Conservation (phyloP, 768 basidiomycete species). For the Cyathus striatus region DNA sequence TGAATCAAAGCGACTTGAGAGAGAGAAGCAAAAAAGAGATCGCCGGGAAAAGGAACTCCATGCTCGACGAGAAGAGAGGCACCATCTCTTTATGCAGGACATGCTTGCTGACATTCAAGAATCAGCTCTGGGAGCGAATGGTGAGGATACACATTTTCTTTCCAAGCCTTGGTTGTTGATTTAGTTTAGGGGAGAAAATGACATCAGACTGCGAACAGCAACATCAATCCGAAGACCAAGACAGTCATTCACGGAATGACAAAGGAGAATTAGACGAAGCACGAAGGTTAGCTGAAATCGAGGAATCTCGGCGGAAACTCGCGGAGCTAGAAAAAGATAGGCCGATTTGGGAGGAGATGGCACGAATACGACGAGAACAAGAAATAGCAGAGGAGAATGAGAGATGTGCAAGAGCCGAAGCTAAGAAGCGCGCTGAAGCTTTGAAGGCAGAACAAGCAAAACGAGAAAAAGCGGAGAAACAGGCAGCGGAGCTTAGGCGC, state of each 20-base stretch:
- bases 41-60: slow-evolving; percentile 32
- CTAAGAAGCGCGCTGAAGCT: slow-evolving; percentile 23
- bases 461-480: slow-evolving; percentile 14
- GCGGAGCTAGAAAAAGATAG: slow-evolving; percentile 62
- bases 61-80: slow-evolving; percentile 29
- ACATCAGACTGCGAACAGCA: background rate
- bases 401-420: slow-evolving; percentile 26
- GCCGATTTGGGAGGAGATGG: slow-evolving; percentile 56
- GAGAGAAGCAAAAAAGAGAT: slow-evolving; percentile 36
- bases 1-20: slow-evolving; percentile 27
- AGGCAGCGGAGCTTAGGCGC: slow-evolving; percentile 18
- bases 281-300: slow-evolving; percentile 38
- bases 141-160: background rate
- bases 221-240: slow-evolving; percentile 8
- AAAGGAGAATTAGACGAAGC: slow-evolving; percentile 25
- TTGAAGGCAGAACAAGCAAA: slow-evolving; percentile 17
- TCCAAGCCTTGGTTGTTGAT: too few relatives aligned
- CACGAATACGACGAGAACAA: slow-evolving; percentile 35
- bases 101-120: slow-evolving; percentile 30
- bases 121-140: slow-evolving; percentile 6
- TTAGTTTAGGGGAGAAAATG: too few relatives aligned
- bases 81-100: slow-evolving; percentile 35
- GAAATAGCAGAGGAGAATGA: slow-evolving; percentile 41
- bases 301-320: slow-evolving; percentile 62
- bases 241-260: too few relatives aligned